A percentile compares a stretch with the other conserved stretches of the same genome.
phyloP scores from a whole-genome alignment of 768 basidiomycete genomes.

The Leccinum broughii region DNA sequence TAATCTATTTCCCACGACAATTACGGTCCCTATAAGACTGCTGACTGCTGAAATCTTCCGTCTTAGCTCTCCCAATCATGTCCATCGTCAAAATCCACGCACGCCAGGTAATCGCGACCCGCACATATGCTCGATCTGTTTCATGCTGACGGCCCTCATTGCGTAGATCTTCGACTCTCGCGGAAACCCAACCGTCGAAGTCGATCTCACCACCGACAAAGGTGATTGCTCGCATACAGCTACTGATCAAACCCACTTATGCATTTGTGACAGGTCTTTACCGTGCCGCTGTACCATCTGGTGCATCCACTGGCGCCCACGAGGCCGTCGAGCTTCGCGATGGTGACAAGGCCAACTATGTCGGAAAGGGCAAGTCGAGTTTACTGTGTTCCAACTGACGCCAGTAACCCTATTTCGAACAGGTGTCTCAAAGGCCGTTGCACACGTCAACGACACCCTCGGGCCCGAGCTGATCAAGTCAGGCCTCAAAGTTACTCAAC shows the following conservation, averaged over 20 bases:
- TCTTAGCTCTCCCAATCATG: constrained; percentile 55
- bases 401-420: constrained; percentile 7
- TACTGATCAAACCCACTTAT: constrained; percentile 13
- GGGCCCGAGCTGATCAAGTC: constrained; percentile 87
- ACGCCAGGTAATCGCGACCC: constrained; percentile 66
- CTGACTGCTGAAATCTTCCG: constrained; percentile 8
- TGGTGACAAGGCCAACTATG: constrained; percentile 87
- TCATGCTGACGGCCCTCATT: constrained; percentile 15
- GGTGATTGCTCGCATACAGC: constrained; percentile 46
- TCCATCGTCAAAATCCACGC: constrained; percentile 90
- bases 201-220: constrained; percentile 85
- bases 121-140: constrained; percentile 2
- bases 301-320: constrained; percentile 97
- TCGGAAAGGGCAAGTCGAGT: constrained; percentile 81
- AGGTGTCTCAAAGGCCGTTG: constrained; percentile 94
- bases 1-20: constrained; percentile 40
- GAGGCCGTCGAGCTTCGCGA: constrained; percentile 99
- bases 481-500: constrained; percentile 78
- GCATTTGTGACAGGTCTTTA: constrained; percentile 65
- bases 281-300: constrained; percentile 95
- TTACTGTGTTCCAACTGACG: neutral
- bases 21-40: constrained; percentile 24
- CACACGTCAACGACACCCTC: constrained; percentile 91
- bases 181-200: constrained; percentile 96
- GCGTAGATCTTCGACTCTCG: constrained; percentile 97